Conservation (phyloP, 2,329 filamentous ascomycete species). For the Pyricularia sp. region DNA sequence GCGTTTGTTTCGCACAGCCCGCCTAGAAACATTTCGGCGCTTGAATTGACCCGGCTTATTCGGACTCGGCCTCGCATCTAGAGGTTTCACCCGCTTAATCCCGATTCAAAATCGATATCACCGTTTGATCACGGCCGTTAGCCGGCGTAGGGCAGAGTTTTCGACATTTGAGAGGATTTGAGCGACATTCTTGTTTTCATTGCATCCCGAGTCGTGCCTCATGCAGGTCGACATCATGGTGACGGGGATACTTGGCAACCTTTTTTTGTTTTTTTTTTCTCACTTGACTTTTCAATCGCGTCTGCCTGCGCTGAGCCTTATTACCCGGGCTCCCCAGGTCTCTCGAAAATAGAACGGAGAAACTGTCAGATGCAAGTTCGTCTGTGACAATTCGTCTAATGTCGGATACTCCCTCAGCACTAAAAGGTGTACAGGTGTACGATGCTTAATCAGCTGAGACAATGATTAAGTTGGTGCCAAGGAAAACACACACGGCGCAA, state of each 20-base stretch:
- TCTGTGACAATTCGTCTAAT: too few species aligned
- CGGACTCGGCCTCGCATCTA: not conserved
- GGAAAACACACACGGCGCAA: too few species aligned
- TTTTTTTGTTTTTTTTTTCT: not conserved
- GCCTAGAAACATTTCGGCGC: not conserved
- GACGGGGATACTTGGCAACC: not conserved
- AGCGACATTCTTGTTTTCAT: not conserved
- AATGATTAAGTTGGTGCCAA: not conserved
- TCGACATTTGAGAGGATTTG: not conserved
- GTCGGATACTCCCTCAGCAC: not conserved
- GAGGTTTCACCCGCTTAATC: not conserved
- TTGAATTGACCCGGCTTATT: constrained; percentile 2
- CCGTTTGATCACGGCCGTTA: not conserved
- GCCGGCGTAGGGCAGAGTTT: not conserved
- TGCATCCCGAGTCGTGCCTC: not conserved
- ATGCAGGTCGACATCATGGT: constrained; percentile 1
- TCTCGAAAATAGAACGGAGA: too few species aligned
- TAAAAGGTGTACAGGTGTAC: not conserved
- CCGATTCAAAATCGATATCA: not conserved
- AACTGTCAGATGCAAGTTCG: too few species aligned
- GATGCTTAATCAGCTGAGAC: not conserved
- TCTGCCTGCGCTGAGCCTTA: not conserved
- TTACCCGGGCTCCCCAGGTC: too few species aligned
- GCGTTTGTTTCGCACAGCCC: not conserved
- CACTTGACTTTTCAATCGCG: not conserved